Evolutionary conservation across 768 basidiomycete species (phyloP).

Genomic region (Lyophyllum atratum): DNA sequence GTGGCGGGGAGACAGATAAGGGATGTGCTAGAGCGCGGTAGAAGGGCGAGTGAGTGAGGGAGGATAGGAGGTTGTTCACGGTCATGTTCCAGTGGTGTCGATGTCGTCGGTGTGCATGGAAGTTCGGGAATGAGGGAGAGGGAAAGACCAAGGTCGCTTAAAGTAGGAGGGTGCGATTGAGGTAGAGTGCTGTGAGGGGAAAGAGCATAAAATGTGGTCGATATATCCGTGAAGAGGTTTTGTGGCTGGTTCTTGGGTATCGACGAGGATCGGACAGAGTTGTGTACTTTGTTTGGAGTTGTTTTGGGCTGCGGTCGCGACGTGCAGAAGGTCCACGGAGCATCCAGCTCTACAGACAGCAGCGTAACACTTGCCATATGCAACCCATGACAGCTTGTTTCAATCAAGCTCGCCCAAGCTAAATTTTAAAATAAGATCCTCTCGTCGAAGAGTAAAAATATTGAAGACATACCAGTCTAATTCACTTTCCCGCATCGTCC

Average conservation of each 20-base stretch:
- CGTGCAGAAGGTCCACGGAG: slow-evolving; percentile 60
- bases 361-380: slow-evolving; percentile 62
- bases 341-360: slow-evolving; percentile 57
- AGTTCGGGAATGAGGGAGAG: slow-evolving; percentile 36
- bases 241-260: slow-evolving; percentile 21
- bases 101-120: slow-evolving; percentile 17
- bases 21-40: slow-evolving; percentile 58
- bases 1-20: slow-evolving; percentile 57
- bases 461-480: slow-evolving; percentile 57
- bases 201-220: slow-evolving; percentile 53
- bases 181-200: slow-evolving; percentile 44
- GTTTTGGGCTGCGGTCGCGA: slow-evolving; percentile 15
- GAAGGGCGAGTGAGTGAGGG: slow-evolving; percentile 41
- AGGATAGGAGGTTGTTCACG: background rate
- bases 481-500: slow-evolving; percentile 58
- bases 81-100: slow-evolving; percentile 11
- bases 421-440: slow-evolving; percentile 6
- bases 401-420: slow-evolving; percentile 70
- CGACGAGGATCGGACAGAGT: slow-evolving; percentile 22
- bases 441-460: background rate
- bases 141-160: slow-evolving; percentile 35
- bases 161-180: slow-evolving; percentile 35
- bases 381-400: slow-evolving; percentile 40
- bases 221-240: slow-evolving; percentile 44
- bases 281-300: slow-evolving; percentile 12